Evolutionary conservation across 352 stramenopile genomes (phyloP), one percentile per base, ranked within the genome.

Genomic region (Phytophthora meadii): DNA sequence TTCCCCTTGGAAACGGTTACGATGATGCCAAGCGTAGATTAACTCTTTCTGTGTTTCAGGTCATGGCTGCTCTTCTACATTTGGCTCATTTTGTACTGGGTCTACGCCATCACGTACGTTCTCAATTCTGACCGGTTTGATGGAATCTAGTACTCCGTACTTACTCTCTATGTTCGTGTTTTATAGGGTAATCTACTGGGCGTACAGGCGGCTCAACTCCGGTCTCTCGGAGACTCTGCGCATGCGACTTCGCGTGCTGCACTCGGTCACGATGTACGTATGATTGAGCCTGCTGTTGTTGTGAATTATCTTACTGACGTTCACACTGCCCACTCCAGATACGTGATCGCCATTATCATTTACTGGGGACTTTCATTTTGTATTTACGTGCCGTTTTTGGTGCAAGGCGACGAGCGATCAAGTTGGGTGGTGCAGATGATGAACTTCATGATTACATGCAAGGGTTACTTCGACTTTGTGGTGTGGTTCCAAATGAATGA

Each of bases 401-500:
- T 92, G n/a, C 70, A 92, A 65, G 72, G 70, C 2, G 39, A 85
- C 7, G 82, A 78, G 15, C 76, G 79, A 32, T 74, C 68, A 14
- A 65, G 59, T 32, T 70, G 75, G 70, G 64, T 95, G 10, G 70
- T 69, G 36, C 84, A 95, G 65, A 82, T 94, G 70, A 95, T 94
- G 86, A 91, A 87, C 63, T 95, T 94, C 47, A 94, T 95, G 83
- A 94, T 95, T 68, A 95, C 88, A 36, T 94, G 86, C 76, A 95
- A 95, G 65, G 88, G 88, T 40, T 95, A 95, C 72, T 94, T 95
- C 55, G 88, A 95, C 61, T 94, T 95, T 48, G 81, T 92, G 19
- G 88, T 95, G 25, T 95, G 88, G 88, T 94, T 95, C 61, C 84
- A 93, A 57, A 95, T 95, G 82, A 95, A 95, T 61, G 85, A 95